Evolutionary conservation across 164 flowering plant species (phyloP).

Genomic region (Vitis amurensis): DNA sequence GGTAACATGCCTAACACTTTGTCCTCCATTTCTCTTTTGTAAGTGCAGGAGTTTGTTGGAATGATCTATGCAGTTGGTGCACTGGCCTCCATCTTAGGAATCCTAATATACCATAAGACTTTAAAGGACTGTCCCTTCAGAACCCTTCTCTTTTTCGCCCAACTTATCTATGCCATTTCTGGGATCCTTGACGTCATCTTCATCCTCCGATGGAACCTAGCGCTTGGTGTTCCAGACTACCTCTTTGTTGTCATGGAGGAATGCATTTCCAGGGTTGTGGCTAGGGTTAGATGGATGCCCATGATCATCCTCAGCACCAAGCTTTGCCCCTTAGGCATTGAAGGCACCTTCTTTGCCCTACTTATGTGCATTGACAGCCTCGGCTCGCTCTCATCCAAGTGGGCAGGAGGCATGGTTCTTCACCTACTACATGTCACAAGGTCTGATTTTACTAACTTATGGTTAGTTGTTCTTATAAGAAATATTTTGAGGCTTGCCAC

Average conservation of each 20-base stretch:
- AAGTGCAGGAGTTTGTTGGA: constrained; percentile 69
- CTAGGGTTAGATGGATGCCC: constrained; percentile 68
- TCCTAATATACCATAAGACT: constrained; percentile 61
- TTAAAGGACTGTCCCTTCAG: constrained; percentile 60
- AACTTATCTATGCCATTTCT: constrained; percentile 48
- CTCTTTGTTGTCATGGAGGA: constrained; percentile 62
- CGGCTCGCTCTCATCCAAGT: constrained; percentile 53
- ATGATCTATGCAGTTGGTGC: constrained; percentile 71
- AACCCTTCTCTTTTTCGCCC: constrained; percentile 54
- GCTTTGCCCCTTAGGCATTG: constrained; percentile 74
- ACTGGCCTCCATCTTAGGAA: constrained; percentile 61
- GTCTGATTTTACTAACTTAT: constrained; percentile 54
- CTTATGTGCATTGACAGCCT: constrained; percentile 76
- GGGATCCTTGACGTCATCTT: constrained; percentile 72
- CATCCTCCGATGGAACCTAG: constrained; percentile 61
- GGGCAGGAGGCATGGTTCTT: constrained; percentile 65
- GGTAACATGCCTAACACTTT: too few relatives aligned
- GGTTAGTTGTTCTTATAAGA: constrained; percentile 58
- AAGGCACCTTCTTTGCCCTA: constrained; percentile 80
- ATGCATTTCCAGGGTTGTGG: constrained; percentile 37
- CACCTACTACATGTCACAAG: constrained; percentile 62
- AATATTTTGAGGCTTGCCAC: constrained; percentile 50
- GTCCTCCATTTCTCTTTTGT: too few relatives aligned
- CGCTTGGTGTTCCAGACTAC: constrained; percentile 60
- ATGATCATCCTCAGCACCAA: constrained; percentile 64